Conservation (phyloP, 139 green algal species). For the Yamagishiella unicocca region DNA sequence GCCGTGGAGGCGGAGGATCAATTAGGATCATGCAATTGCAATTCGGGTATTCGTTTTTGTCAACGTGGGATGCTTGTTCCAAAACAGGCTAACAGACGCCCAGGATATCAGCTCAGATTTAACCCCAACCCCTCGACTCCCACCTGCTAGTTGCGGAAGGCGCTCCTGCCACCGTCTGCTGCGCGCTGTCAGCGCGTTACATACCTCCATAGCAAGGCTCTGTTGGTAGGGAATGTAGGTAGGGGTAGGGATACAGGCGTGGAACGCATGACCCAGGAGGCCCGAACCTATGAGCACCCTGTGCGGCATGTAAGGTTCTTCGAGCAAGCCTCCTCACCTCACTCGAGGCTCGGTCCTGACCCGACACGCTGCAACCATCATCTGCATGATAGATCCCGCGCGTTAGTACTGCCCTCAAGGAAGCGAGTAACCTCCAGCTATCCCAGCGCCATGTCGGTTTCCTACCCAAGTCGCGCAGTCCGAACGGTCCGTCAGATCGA, state of each 20-base stretch:
- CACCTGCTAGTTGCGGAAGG: neutral
- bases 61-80: too few species aligned
- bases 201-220: neutral
- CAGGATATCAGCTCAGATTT: too few species aligned
- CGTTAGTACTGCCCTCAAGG: neutral
- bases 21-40: too few species aligned
- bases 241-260: neutral
- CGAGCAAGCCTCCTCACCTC: too few species aligned
- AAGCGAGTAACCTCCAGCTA: neutral
- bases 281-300: neutral
- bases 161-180: slow-evolving; percentile 20
- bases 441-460: neutral
- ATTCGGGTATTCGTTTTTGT: too few species aligned
- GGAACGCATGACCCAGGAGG: neutral
- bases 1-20: too few species aligned
- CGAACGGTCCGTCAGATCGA: neutral
- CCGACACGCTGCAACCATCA: slow-evolving; percentile 23
- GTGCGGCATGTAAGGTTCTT: too few species aligned
- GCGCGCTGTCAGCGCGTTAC: neutral
- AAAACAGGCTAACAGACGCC: too few species aligned
- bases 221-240: neutral
- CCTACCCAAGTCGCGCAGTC: neutral
- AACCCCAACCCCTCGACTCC: too few species aligned
- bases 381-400: neutral
- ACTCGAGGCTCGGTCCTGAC: neutral